Evolutionary conservation across 306 rosid genomes (phyloP), one percentile per base, ranked within the genome.

Genomic region (Gastrolobium bilobum): DNA sequence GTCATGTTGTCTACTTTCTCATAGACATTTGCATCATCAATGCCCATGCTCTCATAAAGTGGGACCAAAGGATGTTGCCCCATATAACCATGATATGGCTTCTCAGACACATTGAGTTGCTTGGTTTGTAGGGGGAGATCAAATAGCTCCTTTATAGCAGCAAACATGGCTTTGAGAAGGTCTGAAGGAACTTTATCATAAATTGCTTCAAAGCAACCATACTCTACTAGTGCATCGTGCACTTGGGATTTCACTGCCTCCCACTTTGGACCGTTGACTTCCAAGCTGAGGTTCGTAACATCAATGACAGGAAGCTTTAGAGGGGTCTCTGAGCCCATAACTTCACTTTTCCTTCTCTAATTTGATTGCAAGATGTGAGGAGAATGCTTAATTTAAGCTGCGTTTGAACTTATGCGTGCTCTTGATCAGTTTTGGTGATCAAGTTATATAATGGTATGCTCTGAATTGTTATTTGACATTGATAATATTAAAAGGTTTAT

Each of bases 71-170:
- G 91, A 50, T 87, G 71, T 63, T 88, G 91, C 31, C 92, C 92
- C 7, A 79, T 74, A 34, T 88, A 90, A 51, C 95, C 93, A 84
- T 88, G 90, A 26, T 4, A 88, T 33, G 89, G 93, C 33, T 88
- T 91, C 42, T 74, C 6, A 3, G 90, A 87, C 15, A 82, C 81
- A 48, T 91, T 91, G 20, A 42, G 73, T 29, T 40, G n/a, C 74
- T 91, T 91, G 43, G 89, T 91, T 71, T 87, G 46, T 26, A 88
- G 43, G 58, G 96, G 91, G 33, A 88, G 93, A 70, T 87, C 83
- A 42, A 91, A 91, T 29, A 88, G 87, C 81, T 88, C 82, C 82
- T 87, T 57, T 0, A 82, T 63, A 39, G 73, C 38, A 38, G 73
- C 79, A 20, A 82, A 83, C 26, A 87, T 0, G 5, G 81, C 82